phyloP scores from a whole-genome alignment of 2,329 filamentous ascomycete genomes.

The Epichloe sibirici region DNA sequence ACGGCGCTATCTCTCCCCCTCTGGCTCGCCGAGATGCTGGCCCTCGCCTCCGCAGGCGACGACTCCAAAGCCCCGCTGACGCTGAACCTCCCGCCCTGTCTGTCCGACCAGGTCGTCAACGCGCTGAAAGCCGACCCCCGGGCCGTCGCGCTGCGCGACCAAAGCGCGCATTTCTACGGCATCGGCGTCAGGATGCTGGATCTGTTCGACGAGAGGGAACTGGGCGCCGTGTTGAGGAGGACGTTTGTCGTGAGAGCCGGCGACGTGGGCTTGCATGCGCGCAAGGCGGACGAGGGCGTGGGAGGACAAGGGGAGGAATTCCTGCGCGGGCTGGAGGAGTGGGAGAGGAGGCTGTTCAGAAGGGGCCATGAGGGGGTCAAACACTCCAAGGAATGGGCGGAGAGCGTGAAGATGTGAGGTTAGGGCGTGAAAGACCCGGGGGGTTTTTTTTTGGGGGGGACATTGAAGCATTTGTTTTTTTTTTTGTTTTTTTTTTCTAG shows the following conservation, averaged over 20 bases:
- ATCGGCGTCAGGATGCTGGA: constrained; percentile 79
- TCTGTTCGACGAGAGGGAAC: constrained; percentile 68
- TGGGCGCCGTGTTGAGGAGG: constrained; percentile 62
- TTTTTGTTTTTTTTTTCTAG: too few relatives aligned
- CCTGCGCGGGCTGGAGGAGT: constrained; percentile 77
- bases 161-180: constrained; percentile 79
- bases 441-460: too few relatives aligned
- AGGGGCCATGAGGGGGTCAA: constrained; percentile 64
- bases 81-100: constrained; percentile 67
- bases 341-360: constrained; percentile 66
- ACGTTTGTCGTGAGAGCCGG: constrained; percentile 72
- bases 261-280: constrained; percentile 78
- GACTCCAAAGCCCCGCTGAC: constrained; percentile 52
- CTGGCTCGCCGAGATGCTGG: constrained; percentile 92
- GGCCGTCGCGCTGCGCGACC: constrained; percentile 69
- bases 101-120: constrained; percentile 71
- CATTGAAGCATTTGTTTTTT: too few relatives aligned
- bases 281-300: constrained; percentile 59
- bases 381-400: constrained; percentile 57
- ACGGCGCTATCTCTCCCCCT: constrained; percentile 75
- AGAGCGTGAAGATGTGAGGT: constrained; percentile 32
- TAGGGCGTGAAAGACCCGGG: too few relatives aligned
- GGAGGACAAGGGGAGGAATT: constrained; percentile 63
- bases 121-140: constrained; percentile 88
- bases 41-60: constrained; percentile 45